These are phyloP conservation scores for Acanthamoeba sp. DNA, from an alignment of 208 protist genomes.

Conservation along the genomic window DNA sequence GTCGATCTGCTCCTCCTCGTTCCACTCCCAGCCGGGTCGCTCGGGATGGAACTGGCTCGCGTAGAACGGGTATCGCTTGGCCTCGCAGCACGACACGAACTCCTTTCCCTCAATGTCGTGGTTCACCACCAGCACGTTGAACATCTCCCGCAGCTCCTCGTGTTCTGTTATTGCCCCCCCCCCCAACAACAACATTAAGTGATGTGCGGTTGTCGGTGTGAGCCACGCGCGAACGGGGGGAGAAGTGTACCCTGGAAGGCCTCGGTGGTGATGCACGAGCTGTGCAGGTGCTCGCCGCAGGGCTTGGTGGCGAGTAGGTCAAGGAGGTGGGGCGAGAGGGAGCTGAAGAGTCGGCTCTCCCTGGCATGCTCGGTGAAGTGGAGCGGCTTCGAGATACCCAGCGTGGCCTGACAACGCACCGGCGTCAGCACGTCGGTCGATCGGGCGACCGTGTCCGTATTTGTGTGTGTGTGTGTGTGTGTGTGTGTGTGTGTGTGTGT, in stretches of 20 bases:
- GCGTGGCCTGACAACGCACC: slow-evolving; percentile 21
- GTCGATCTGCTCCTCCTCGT: slow-evolving; percentile 79
- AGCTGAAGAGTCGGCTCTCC: slow-evolving; percentile 36
- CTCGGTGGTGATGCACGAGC: slow-evolving; percentile 68
- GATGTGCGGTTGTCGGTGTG: too few relatives aligned
- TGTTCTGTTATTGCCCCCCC: slow-evolving; percentile 27
- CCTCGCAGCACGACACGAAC: slow-evolving; percentile 86
- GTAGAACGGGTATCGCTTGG: slow-evolving; percentile 82
- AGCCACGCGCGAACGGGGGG: background rate
- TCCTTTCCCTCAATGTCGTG: slow-evolving; percentile 77
- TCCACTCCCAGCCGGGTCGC: slow-evolving; percentile 82
- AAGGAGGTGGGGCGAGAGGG: background rate
- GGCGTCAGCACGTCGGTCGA: too few relatives aligned
- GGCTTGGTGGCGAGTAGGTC: background rate
- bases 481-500: too few relatives aligned
- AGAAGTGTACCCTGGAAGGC: slow-evolving; percentile 22
- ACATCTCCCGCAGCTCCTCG: slow-evolving; percentile 23
- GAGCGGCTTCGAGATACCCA: slow-evolving; percentile 49
- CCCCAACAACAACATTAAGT: too few relatives aligned
- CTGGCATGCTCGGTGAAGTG: background rate
- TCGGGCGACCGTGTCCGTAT: too few relatives aligned
- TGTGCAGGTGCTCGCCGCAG: slow-evolving; percentile 85
- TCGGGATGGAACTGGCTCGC: slow-evolving; percentile 87
- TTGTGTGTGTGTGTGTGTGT: too few relatives aligned
- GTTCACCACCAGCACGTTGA: slow-evolving; percentile 83